Base-by-base conservation (phyloP, 2,329 filamentous ascomycete genomes). In the Proliferodiscus dingleyae region DNA sequence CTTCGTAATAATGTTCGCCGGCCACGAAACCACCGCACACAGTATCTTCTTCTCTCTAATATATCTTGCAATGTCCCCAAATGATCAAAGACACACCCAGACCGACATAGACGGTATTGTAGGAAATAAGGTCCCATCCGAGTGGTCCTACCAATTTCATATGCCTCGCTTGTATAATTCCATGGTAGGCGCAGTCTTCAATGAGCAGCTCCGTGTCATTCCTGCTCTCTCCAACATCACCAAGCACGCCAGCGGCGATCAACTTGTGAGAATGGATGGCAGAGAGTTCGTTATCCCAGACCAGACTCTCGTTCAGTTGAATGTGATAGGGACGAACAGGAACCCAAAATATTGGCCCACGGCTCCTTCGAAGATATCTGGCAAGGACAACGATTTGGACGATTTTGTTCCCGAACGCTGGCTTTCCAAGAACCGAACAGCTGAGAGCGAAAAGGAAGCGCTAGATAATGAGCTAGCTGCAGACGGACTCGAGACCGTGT, bases 391-490 rank as follows among this genome's bases (percentile, higher is more conserved):
- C 28, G 48, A 55, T 47, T 21, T 55, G 36, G 38, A 49, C 33
- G 66, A 72, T 37, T 81, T 79, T 61, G 67, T 72, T 30, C 77
- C 78, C 0, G 74, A 79, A 55, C 69, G 78, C 32, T 81, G 78
- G 78, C 62, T 81, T 7, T 16, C 36, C 2, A 43, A 51, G 10
- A 34, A 22, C 15, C 24, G 22, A 10, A 19, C 34, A 3, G 34
- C 15, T 6, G 34, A 46, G 2, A 23, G 24, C 11, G 37, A 43
- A 11, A 38, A 41, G 19, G 37, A 43, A n/a, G 37, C 45, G 26
- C 40, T 30, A 39, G 28, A 22, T 15, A 38, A 29, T 32, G n/a
- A n/a, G n/a, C n/a, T n/a, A n/a, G 19, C 30, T n/a, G 13, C 22
- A 2, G 39, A 53, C 19, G 41, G 39, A 3, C 16, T 41, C 3